These are phyloP conservation scores for Candida sp. DNA, from an alignment of 1,139 yeast species.

Conservation along the genomic window DNA sequence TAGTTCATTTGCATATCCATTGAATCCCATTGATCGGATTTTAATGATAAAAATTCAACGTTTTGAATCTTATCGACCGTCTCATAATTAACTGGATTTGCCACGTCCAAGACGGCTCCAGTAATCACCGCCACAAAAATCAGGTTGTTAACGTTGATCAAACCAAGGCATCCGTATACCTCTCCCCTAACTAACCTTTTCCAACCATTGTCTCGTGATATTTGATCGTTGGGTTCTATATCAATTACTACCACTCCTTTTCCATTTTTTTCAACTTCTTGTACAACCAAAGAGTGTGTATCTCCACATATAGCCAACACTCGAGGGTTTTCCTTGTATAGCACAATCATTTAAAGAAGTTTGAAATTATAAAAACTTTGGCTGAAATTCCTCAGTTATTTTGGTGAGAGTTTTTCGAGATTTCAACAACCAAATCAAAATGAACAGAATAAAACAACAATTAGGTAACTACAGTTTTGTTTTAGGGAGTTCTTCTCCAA, in stretches of 20 bases:
- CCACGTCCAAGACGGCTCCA: constrained; percentile 68
- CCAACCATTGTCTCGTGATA: constrained; percentile 40
- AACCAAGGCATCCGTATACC: constrained; percentile 80
- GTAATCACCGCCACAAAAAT: constrained; percentile 80
- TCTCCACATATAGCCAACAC: constrained; percentile 52
- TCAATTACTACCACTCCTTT: constrained; percentile 51
- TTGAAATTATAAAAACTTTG: too few relatives aligned
- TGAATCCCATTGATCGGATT: constrained; percentile 77
- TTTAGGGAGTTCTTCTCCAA: constrained; percentile 82
- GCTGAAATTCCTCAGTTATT: not conserved
- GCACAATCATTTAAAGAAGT: constrained; percentile 40
- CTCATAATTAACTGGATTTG: constrained; percentile 77
- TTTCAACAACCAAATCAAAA: not conserved
- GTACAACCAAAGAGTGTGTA: constrained; percentile 36
- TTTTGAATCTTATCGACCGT: constrained; percentile 75
- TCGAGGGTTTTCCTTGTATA: constrained; percentile 49
- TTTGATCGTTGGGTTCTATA: constrained; percentile 36
- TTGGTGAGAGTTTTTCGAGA: not conserved
- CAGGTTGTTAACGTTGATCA: constrained; percentile 65
- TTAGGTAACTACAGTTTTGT: constrained; percentile 38
- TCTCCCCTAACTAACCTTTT: constrained; percentile 52
- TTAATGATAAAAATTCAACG: constrained; percentile 82
- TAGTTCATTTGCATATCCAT: constrained; percentile 27
- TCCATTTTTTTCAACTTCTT: constrained; percentile 6
- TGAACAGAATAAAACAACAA: constrained; percentile 6